Base-by-base conservation (phyloP, 331 rosid species). In the Cucumis variabilis region DNA sequence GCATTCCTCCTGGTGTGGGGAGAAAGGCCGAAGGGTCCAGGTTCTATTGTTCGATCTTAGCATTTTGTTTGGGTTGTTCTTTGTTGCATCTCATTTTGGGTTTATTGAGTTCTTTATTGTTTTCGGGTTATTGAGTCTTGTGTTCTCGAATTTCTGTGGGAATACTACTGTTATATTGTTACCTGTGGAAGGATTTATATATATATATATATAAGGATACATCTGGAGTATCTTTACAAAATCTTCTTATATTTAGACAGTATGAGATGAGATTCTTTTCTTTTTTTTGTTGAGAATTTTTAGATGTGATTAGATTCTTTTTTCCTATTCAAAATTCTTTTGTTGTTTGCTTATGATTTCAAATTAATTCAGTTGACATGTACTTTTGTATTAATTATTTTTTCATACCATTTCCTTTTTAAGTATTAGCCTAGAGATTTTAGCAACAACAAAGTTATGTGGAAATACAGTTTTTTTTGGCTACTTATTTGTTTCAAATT, bases 351-450 rank as follows among this genome's bases (percentile, higher is more conserved):
- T 16, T 28, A 27, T 44, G 48, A 7, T 44, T 44, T 44, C 48
- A 44, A 76, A 75, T 46, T 4, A 23, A 11, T 76, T 23, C 5
- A 9, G 33, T 76, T 46, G 28, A 46, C 62, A 76, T 30, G 77
- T 76, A 23, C 23, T 76, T 51, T 21, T 21, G 14, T 46, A 46
- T n/a, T 13, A 46, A 13, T 46, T 21, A 76, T 48, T 76, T 76
- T 74, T 23, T 13, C 62, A 41, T 44, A 76, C 62, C 33, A 23
- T 44, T 37, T 44, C 11, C 58, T 11, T 1, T 75, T 21, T 30
- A 75, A 75, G 81, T 66, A n/a, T 28, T 27, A 7, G 8, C 84
- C 62, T 79, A 55, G 84, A 55, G 84, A 79, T 27, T 24, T 79
- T 25, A 25, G 84, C 14, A 25, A 53, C 48, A 44, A 17, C 13